Evolutionary conservation across 1,284 basidiomycete genomes (phyloP).

Genomic region (Boletus mariae): DNA sequence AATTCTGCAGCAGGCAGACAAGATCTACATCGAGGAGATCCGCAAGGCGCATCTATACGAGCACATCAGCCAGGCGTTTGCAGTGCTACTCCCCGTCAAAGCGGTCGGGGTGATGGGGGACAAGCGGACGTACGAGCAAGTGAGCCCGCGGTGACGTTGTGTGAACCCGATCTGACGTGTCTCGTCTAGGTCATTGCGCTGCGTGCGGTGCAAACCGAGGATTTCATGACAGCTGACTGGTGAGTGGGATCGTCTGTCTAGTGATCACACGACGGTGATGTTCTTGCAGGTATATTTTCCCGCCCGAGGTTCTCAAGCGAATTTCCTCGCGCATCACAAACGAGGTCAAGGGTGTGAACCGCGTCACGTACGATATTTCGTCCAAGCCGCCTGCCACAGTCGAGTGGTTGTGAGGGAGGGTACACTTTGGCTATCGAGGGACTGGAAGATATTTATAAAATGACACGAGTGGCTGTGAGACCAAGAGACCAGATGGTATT

Average conservation of each 20-base stretch:
- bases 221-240: slow-evolving; percentile 99
- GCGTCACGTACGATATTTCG: slow-evolving; percentile 94
- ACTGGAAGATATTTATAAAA: background rate
- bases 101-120: slow-evolving; percentile 99
- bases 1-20: slow-evolving; percentile 93
- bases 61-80: slow-evolving; percentile 96
- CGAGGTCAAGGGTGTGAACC: slow-evolving; percentile 92
- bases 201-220: slow-evolving; percentile 89
- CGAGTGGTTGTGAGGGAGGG: slow-evolving; percentile 41
- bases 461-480: too few relatives aligned
- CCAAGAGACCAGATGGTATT: too few relatives aligned
- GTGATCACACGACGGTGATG: background rate
- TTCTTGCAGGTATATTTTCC: slow-evolving; percentile 81
- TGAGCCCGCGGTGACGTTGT: slow-evolving; percentile 29
- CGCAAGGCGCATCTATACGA: slow-evolving; percentile 89
- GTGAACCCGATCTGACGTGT: slow-evolving; percentile 1
- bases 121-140: slow-evolving; percentile 95
- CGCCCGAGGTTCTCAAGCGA: slow-evolving; percentile 83
- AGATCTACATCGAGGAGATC: slow-evolving; percentile 98
- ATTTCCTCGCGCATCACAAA: slow-evolving; percentile 98
- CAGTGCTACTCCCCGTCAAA: slow-evolving; percentile 92
- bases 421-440: background rate
- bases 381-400: slow-evolving; percentile 90
- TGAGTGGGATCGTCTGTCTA: slow-evolving; percentile 30
- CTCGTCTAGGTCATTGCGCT: slow-evolving; percentile 72